phyloP scores from a whole-genome alignment of 495 filamentous ascomycete genomes.

The Penicillium coffeae region DNA sequence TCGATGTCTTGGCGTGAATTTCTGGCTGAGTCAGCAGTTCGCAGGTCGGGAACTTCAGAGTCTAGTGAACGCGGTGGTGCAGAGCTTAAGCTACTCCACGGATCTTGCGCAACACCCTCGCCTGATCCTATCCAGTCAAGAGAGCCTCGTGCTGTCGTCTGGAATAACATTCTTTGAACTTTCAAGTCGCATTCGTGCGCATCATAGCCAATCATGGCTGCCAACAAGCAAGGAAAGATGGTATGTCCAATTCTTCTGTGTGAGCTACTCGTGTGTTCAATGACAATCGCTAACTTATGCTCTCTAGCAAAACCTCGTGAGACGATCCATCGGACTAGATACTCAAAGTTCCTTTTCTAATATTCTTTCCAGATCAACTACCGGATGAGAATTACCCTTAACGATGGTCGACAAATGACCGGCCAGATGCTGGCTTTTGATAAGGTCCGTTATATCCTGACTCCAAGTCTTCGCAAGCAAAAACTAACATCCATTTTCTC shows the following conservation, averaged over 20 bases:
- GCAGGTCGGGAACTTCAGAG: conserved; percentile 20
- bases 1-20: no score
- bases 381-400: conserved; percentile 94
- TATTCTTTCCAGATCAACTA: conserved; percentile 78
- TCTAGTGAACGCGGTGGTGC: conserved; percentile 6
- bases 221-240: conserved; percentile 98
- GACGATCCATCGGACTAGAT: conserved; percentile 33
- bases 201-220: conserved; percentile 61
- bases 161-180: conserved; percentile 51
- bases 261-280: conserved; percentile 50
- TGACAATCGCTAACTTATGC: conserved; percentile 62
- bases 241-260: conserved; percentile 56
- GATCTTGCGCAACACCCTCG: conserved; percentile 13
- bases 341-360: conserved; percentile 23
- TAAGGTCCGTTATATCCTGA: conserved; percentile 59
- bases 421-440: conserved; percentile 98
- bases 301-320: conserved; percentile 90
- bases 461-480: not conserved
- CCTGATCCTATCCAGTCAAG: conserved; percentile 16
- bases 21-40: conserved; percentile 12
- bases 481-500: conserved; percentile 7
- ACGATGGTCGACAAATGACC: conserved; percentile 93
- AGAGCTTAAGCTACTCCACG: conserved; percentile 22
- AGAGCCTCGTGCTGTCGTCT: conserved; percentile 23
- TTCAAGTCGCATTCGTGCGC: conserved; percentile 68